Evolutionary conservation across 1,284 basidiomycete genomes (phyloP).

Genomic region (Lentinula novae-zelandiae): DNA sequence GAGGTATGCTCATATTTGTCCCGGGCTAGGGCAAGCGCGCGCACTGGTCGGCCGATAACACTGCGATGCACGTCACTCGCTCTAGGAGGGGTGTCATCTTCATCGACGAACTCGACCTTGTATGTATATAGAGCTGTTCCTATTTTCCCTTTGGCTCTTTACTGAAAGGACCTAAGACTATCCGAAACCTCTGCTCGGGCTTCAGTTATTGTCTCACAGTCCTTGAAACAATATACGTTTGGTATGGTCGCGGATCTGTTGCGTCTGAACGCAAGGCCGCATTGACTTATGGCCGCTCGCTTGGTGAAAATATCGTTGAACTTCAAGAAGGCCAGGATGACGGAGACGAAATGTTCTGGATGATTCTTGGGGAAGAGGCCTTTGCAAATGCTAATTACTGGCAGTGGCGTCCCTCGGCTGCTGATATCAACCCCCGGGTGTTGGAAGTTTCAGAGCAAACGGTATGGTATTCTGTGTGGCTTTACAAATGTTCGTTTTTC

Average conservation of each 20-base stretch:
- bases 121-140: slow-evolving; percentile 28
- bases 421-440: slow-evolving; percentile 40
- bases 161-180: slow-evolving; percentile 36
- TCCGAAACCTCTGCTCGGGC: slow-evolving; percentile 71
- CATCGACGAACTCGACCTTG: slow-evolving; percentile 74
- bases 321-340: slow-evolving; percentile 58
- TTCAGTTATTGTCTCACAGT: slow-evolving; percentile 74
- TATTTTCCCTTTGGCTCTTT: neutral
- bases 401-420: slow-evolving; percentile 54
- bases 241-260: slow-evolving; percentile 71
- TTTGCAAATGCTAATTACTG: slow-evolving; percentile 78
- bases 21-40: slow-evolving; percentile 54
- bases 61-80: slow-evolving; percentile 72
- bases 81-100: slow-evolving; percentile 44
- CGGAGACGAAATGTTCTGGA: slow-evolving; percentile 78
- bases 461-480: slow-evolving; percentile 31
- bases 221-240: slow-evolving; percentile 68
- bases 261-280: slow-evolving; percentile 56
- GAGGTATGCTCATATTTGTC: slow-evolving; percentile 7
- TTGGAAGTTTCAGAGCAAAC: slow-evolving; percentile 49
- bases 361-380: slow-evolving; percentile 68
- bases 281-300: slow-evolving; percentile 49
- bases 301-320: slow-evolving; percentile 46
- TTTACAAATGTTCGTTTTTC: neutral
- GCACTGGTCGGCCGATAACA: slow-evolving; percentile 76